A percentile compares a stretch with the other conserved stretches of the same genome.
phyloP scores from a whole-genome alignment of 2,329 filamentous ascomycete species.

The Lomentospora prolificans region DNA sequence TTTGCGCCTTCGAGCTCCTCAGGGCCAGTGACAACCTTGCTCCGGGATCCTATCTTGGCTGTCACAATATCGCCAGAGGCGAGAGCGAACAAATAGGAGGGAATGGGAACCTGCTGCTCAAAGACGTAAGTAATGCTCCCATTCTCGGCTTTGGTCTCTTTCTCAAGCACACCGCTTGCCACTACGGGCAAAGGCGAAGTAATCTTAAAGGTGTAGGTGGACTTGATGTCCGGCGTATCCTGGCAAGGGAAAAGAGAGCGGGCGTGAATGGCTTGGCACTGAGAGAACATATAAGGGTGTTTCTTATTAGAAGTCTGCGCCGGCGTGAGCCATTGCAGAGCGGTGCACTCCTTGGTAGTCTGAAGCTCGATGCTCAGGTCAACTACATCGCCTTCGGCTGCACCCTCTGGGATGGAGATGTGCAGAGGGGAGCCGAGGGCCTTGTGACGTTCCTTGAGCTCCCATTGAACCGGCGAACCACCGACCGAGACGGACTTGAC shows the following conservation, averaged over 20 bases:
- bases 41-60: constrained; percentile 78
- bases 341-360: constrained; percentile 82
- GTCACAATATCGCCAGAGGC: constrained; percentile 77
- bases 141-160: constrained; percentile 36
- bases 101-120: constrained; percentile 84
- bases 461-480: constrained; percentile 54
- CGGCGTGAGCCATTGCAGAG: constrained; percentile 89
- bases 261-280: constrained; percentile 94
- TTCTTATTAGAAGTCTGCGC: constrained; percentile 93
- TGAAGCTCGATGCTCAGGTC: constrained; percentile 57
- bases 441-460: constrained; percentile 57
- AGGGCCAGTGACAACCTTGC: constrained; percentile 76
- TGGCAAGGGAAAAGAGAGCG: constrained; percentile 93
- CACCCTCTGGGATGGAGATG: constrained; percentile 48
- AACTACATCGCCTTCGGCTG: constrained; percentile 33
- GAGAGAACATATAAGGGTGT: constrained; percentile 95
- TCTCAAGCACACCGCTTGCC: constrained; percentile 65
- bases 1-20: constrained; percentile 76
- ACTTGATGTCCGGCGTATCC: constrained; percentile 95
- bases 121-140: constrained; percentile 68
- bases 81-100: constrained; percentile 82
- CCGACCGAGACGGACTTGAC: constrained; percentile 64
- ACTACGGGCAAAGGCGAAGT: constrained; percentile 82
- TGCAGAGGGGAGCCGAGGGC: constrained; percentile 67
- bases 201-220: constrained; percentile 84